These are phyloP conservation scores for Xylaria polymorpha DNA, from an alignment of 2,329 filamentous ascomycete species.

Conservation along the genomic window DNA sequence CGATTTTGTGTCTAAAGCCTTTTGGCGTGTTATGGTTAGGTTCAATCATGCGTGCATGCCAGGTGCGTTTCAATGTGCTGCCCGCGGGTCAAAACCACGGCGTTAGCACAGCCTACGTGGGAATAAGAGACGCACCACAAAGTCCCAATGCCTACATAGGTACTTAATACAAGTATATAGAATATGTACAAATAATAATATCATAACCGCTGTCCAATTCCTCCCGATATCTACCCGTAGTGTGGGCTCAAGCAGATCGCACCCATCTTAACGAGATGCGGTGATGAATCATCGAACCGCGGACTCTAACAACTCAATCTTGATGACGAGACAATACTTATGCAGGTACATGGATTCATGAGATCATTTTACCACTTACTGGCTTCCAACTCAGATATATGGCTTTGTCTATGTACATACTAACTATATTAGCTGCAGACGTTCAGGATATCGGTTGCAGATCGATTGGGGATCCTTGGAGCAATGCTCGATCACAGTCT, in stretches of 20 bases:
- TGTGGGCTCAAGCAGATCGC: neutral
- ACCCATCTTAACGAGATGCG: neutral
- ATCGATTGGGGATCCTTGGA: constrained; percentile 9
- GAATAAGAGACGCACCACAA: neutral
- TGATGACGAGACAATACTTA: neutral
- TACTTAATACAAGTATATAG: neutral
- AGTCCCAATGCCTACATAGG: neutral
- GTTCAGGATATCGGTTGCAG: neutral
- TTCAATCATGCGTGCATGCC: neutral
- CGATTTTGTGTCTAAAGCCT: neutral
- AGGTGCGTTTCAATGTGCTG: neutral
- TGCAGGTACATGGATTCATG: constrained; percentile 15
- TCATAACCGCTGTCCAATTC: too few relatives aligned
- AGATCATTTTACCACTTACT: constrained; percentile 8
- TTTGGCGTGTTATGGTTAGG: neutral
- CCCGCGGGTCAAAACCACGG: neutral
- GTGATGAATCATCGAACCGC: constrained; percentile 40
- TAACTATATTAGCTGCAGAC: constrained; percentile 7
- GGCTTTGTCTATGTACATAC: constrained; percentile 6
- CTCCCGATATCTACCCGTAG: constrained; percentile 1
- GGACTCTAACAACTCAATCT: constrained; percentile 8
- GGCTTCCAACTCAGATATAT: neutral
- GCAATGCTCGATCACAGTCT: constrained; percentile 23
- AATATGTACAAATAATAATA: too few relatives aligned
- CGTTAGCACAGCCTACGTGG: neutral